phyloP scores from a whole-genome alignment of 1,139 yeast genomes.

The Candida sp. region DNA sequence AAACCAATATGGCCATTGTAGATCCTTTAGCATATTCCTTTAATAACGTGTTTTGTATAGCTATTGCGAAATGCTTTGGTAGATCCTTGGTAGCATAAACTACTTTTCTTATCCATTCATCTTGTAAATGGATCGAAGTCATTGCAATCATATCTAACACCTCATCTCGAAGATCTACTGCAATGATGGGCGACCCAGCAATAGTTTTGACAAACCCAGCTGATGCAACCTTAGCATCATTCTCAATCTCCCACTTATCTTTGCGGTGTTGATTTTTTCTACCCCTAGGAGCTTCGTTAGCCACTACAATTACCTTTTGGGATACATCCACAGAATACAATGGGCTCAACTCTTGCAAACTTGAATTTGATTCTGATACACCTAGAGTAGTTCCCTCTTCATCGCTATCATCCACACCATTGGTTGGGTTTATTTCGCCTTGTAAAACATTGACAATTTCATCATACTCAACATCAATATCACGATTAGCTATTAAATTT shows the following conservation, averaged over 20 bases:
- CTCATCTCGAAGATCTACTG: constrained; percentile 80
- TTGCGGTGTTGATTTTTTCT: constrained; percentile 64
- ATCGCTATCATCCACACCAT: constrained; percentile 18
- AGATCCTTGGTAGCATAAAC: constrained; percentile 55
- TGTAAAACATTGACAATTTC: constrained; percentile 55
- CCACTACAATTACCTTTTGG: constrained; percentile 60
- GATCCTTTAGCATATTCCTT: constrained; percentile 73
- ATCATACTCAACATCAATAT: constrained; percentile 66
- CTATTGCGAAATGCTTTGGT: constrained; percentile 75
- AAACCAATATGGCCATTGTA: constrained; percentile 69
- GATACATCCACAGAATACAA: constrained; percentile 37
- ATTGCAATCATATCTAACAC: constrained; percentile 77
- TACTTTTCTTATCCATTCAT: constrained; percentile 87
- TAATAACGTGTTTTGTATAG: constrained; percentile 65
- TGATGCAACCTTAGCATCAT: constrained; percentile 63
- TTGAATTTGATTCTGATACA: background rate
- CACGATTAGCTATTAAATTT: constrained; percentile 56
- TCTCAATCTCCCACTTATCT: constrained; percentile 79
- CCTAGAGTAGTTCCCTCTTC: constrained; percentile 3
- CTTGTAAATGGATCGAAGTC: constrained; percentile 72
- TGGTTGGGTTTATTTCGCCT: constrained; percentile 30
- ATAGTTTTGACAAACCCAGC: constrained; percentile 52
- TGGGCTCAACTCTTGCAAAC: constrained; percentile 17
- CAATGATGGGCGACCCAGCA: constrained; percentile 64
- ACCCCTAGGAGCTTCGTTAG: constrained; percentile 71